Evolutionary conservation across 116 monocot species (phyloP), one percentile per base, ranked within the genome.

Genomic region (Cymodocea nodosa): DNA sequence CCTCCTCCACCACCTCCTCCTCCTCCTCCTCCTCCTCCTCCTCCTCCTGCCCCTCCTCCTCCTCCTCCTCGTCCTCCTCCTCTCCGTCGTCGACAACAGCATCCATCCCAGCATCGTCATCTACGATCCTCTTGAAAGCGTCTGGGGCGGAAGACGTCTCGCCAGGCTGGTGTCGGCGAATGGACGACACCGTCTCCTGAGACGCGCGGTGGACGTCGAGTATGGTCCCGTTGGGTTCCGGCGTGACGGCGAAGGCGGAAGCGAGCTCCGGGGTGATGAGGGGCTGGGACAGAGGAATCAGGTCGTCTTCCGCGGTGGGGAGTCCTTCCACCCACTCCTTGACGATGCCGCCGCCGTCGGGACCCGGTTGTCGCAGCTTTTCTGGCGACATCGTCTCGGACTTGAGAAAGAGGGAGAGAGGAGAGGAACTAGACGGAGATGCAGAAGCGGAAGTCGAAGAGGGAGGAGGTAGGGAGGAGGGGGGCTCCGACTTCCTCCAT

Each of bases 281-380:
- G 19, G 63, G 50, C 44, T 79, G 78, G 17, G 81, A 84, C 5
- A 84, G 63, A n/a, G 87, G 87, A 22, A 74, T 77, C 15, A 81
- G 81, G 5, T 87, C 84, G 14, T 82, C 80, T 53, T 68, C 72
- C 22, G 54, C 62, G 23, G 30, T 24, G 8, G 84, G 87, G 40
- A 87, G 84, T 16, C 84, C 87, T 13, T 37, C 23, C 60, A 76
- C 76, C 84, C 84, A 83, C 25, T 81, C 87, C 14, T 53, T 14
- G 25, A 81, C 78, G n/a, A 56, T 19, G 12, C 58, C 73, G 37
- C n/a, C 36, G 61, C 12, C 58, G 22, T 58, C 58, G 44, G 44
- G 44, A 44, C 12, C 11, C 11, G 44, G 44, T 44, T 44, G 44
- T 10, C 12, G 44, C 1, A 35, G 20, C 5, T 19, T 13, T 23